Evolutionary conservation across 192 early-diverging fungal species (phyloP), one percentile per base, ranked within the genome.

Genomic region (Coemansia sp.): DNA sequence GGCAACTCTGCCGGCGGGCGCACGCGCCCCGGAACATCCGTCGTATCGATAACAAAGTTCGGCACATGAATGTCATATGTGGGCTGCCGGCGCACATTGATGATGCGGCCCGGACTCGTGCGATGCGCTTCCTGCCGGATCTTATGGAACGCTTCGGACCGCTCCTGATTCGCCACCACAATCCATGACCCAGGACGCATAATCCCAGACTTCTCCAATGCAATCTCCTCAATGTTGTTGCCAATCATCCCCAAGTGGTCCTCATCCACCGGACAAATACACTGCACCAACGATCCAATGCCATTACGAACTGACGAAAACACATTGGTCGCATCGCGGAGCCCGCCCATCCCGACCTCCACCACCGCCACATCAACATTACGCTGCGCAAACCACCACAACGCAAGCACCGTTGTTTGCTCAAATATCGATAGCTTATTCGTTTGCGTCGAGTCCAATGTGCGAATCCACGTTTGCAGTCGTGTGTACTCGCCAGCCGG

Each of bases 291-390:
- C 23, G 78, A 80, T 22, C 55, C 57, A 15, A 72, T 69, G 7
- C 65, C 72, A 11, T 72, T 72, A 17, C 72, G 75, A 7, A 85
- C 75, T 1, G 71, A 37, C 3, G 67, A 59, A 69, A 90, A 86
- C 1, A 94, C 88, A 66, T 93, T 95, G 1, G 93, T 95, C 0
- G 93, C 93, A 56, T 95, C 93, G 29, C 89, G 65, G 39, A 70
- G 38, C 12, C 91, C 93, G 24, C 92, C 92, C 67, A 93, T 54
- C 0, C 93, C 92, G n/a, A 92, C 92, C 66, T 95, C 93, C 12
- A 95, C 69, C 4, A 95, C 85, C 2, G 88, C 89, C 17, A 91
- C 67, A 47, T 94, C 91, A 4, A 93, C 85, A 14, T 70, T 50
- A 47, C 73, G 51, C 57, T 84, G 64, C 6, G 72, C 70, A 67